Base-by-base conservation (phyloP, 305 asterid species). In the Ilex paraguariensis region DNA sequence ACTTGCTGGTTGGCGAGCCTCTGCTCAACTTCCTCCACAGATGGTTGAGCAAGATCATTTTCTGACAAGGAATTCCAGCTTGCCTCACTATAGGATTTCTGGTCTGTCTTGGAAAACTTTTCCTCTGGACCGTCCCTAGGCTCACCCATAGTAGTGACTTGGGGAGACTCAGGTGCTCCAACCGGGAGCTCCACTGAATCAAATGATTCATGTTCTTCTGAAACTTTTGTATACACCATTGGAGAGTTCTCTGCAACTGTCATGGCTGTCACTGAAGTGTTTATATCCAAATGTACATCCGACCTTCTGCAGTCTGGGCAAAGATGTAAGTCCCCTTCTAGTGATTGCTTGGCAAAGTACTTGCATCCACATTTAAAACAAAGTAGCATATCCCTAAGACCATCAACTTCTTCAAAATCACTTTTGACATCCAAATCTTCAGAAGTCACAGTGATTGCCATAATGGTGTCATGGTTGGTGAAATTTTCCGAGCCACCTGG, bases 281-380 rank as follows among this genome's bases (percentile, higher is more conserved):
- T 13, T 39, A 59, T 59, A 58, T 66, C 49, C 64, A 84, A 65
- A 51, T 64, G 71, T 64, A 54, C 66, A 68, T 79, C 86, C 68
- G 68, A 74, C 68, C 68, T 72, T 67, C 59, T 77, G 73, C 99
- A 93, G 49, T 78, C 67, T 51, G 44, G 72, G 78, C 99, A 93
- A 69, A 90, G 69, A 61, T 69, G 73, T 49, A 66, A 73, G 59
- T 81, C 87, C 44, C 73, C 87, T 69, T 90, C 87, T 60, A 51
- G 66, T 28, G 70, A 70, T 67, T 84, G 81, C 62, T 62, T 59
- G 28, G 72, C 68, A 64, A 21, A 68, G 70, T 78, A 82, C 66
- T 57, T 70, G 55, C 32, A 63, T 59, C 84, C 68, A 64, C 97
- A 93, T 76, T 66, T 81, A 54, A 88, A 77, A 81, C 99, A 93